phyloP scores from a whole-genome alignment of 345 rosid species.

The Camelina neglecta region DNA sequence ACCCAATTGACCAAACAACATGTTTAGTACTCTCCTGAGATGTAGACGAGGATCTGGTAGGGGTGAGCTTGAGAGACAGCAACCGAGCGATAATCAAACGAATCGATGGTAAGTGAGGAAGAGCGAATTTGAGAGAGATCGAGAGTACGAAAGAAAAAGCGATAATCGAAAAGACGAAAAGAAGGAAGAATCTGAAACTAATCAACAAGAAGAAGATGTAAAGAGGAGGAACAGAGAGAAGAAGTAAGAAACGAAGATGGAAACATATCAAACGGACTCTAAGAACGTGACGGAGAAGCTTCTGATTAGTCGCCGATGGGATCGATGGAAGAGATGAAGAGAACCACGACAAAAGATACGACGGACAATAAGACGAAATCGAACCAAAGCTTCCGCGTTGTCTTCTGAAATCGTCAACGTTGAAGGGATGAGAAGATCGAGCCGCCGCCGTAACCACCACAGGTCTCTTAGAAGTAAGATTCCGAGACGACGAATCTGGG shows the following conservation, averaged over 20 bases:
- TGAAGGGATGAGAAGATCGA: slow-evolving; percentile 45
- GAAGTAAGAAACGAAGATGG: slow-evolving; percentile 56
- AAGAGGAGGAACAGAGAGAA: slow-evolving; percentile 54
- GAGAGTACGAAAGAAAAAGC: slow-evolving; percentile 40
- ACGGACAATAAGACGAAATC: slow-evolving; percentile 41
- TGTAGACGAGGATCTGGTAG: slow-evolving; percentile 43
- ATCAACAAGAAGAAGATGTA: slow-evolving; percentile 47
- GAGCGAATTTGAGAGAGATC: slow-evolving; percentile 53
- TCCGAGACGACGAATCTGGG: slow-evolving; percentile 46
- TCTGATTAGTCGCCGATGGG: slow-evolving; percentile 48
- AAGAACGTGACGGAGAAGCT: slow-evolving; percentile 49
- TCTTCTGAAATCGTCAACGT: slow-evolving; percentile 47
- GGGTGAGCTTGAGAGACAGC: slow-evolving; percentile 57
- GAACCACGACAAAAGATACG: slow-evolving; percentile 36
- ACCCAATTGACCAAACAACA: slow-evolving; percentile 86
- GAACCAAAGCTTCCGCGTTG: slow-evolving; percentile 26
- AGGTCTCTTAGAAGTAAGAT: slow-evolving; percentile 51
- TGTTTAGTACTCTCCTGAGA: slow-evolving; percentile 48
- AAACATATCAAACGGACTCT: slow-evolving; percentile 65
- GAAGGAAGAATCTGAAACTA: slow-evolving; percentile 42
- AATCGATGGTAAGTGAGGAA: slow-evolving; percentile 65
- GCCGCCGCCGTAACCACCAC: slow-evolving; percentile 36
- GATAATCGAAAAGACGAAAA: slow-evolving; percentile 37
- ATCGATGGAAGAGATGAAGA: slow-evolving; percentile 43
- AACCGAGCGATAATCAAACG: slow-evolving; percentile 67